Evolutionary conservation across 1,139 yeast genomes (phyloP), one percentile per base, ranked within the genome.

Genomic region (Geotrichum macrosporum): DNA sequence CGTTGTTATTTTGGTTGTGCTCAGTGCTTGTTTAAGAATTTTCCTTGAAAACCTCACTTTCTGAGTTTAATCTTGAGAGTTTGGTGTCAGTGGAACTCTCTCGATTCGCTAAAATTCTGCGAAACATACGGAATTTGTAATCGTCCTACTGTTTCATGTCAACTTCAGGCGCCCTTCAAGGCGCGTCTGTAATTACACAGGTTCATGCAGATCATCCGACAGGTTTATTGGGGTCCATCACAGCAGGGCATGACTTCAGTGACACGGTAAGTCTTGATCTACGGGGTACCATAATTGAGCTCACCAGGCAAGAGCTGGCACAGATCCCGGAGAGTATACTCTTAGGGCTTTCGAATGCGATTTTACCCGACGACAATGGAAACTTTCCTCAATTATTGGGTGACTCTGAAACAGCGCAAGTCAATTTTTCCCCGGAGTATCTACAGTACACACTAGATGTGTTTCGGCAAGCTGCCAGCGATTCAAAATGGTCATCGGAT

Each of bases 261-360:
- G 37, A 39, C 27, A 27, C 18, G 12, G 83, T 86, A 52, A 76
- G 74, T 55, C 73, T 82, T 66, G 78, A 79, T 60, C 75, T 82
- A 48, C 72, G 94, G 41, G 94, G 86, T 12, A 67, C 64, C 15
- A 63, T 67, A 51, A 85, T 82, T 64, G 76, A 80, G 47, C 80
- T 92, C 42, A 80, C 95, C 1, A 73, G 96, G 53, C 95, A 88
- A 56, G 96, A 88, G 63, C 74, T 92, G 55, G 81, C 88, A 84
- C 79, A 88, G 47, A 71, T 92, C 41, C 98, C 99, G 1, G 98
- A 92, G 63, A 81, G 89, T 54, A 80, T 92, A 27, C 70, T 92
- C 52, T 75, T 89, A 48, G 86, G 96, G 56, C 46, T 92, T 81
- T 95, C 97, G 13, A 84, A 85, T 55, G 96, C 97, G 30, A 89